Conservation (phyloP, 257 asterid species). For the Thymus quinquecostatus region DNA sequence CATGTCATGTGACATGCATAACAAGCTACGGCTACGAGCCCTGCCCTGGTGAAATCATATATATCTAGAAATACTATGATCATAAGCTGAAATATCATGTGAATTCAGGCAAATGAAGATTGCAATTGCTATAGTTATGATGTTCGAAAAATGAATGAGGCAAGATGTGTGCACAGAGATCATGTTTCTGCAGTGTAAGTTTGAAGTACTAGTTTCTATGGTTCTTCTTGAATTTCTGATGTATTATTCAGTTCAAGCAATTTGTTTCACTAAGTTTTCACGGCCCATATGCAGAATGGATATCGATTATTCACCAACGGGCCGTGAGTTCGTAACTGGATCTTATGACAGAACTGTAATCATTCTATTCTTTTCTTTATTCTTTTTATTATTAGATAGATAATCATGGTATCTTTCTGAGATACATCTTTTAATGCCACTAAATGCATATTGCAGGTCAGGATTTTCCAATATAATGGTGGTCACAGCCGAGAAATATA, state of each 20-base stretch:
- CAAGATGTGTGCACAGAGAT: slow-evolving; percentile 88
- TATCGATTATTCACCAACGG: slow-evolving; percentile 95
- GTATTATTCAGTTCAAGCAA: not conserved
- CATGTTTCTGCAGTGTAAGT: slow-evolving; percentile 96
- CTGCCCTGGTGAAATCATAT: not conserved
- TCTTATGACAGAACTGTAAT: slow-evolving; percentile 97
- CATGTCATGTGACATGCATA: slow-evolving; percentile 4
- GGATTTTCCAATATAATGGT: slow-evolving; percentile 88
- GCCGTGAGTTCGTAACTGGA: slow-evolving; percentile 98
- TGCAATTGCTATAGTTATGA: slow-evolving; percentile 91
- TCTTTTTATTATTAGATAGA: slow-evolving; percentile 2
- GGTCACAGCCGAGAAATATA: slow-evolving; percentile 97
- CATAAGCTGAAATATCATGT: slow-evolving; percentile 24
- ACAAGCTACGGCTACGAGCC: not conserved
- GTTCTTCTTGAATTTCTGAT: slow-evolving; percentile 1
- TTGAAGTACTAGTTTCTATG: slow-evolving; percentile 16
- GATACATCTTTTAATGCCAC: slow-evolving; percentile 5
- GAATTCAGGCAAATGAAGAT: slow-evolving; percentile 89
- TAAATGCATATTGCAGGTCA: slow-evolving; percentile 57
- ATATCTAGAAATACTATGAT: slow-evolving; percentile 12
- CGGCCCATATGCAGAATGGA: slow-evolving; percentile 73
- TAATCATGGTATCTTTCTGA: slow-evolving; percentile 1
- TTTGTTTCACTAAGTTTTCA: slow-evolving; percentile 24
- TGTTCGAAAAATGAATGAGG: slow-evolving; percentile 77
- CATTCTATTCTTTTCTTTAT: slow-evolving; percentile 14